Percentiles rank a stretch among this genome's conserved stretches.
These are phyloP conservation scores for Fusarium zealandicum DNA, from an alignment of 2,329 filamentous ascomycete genomes.

Conservation along the genomic window DNA sequence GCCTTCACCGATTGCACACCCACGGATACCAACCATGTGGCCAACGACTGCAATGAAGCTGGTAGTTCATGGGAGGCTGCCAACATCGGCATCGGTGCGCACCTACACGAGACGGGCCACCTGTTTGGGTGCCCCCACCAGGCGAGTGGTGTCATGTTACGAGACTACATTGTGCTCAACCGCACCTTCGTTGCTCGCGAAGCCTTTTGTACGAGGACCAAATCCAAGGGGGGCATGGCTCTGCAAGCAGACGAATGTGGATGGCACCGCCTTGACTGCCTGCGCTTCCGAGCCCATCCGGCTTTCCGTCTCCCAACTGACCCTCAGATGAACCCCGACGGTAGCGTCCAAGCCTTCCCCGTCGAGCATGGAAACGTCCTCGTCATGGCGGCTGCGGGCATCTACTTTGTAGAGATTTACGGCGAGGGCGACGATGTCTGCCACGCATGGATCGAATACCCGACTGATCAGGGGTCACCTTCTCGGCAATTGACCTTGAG, in stretches of 20 bases:
- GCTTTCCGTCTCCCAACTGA: slow-evolving; percentile 88
- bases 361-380: slow-evolving; percentile 79
- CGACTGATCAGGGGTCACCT: slow-evolving; percentile 65
- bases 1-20: slow-evolving; percentile 90
- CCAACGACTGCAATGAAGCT: slow-evolving; percentile 85
- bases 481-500: slow-evolving; percentile 77
- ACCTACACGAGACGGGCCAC: slow-evolving; percentile 90
- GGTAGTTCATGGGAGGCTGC: slow-evolving; percentile 96
- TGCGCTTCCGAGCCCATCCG: slow-evolving; percentile 89
- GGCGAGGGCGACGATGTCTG: slow-evolving; percentile 82
- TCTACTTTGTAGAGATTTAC: slow-evolving; percentile 86
- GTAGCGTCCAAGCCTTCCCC: slow-evolving; percentile 85
- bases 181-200: slow-evolving; percentile 83
- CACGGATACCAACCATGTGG: slow-evolving; percentile 80
- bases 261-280: slow-evolving; percentile 88
- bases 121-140: slow-evolving; percentile 90
- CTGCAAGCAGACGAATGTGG: slow-evolving; percentile 81
- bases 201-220: slow-evolving; percentile 86
- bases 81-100: slow-evolving; percentile 91
- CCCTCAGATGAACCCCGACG: slow-evolving; percentile 66
- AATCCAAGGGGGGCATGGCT: slow-evolving; percentile 79
- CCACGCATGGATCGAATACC: slow-evolving; percentile 81
- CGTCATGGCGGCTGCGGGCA: slow-evolving; percentile 79
- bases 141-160: slow-evolving; percentile 88
- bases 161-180: slow-evolving; percentile 86